Evolutionary conservation across 106 monocot genomes (phyloP).

Genomic region (Platanthera guangdongensis): DNA sequence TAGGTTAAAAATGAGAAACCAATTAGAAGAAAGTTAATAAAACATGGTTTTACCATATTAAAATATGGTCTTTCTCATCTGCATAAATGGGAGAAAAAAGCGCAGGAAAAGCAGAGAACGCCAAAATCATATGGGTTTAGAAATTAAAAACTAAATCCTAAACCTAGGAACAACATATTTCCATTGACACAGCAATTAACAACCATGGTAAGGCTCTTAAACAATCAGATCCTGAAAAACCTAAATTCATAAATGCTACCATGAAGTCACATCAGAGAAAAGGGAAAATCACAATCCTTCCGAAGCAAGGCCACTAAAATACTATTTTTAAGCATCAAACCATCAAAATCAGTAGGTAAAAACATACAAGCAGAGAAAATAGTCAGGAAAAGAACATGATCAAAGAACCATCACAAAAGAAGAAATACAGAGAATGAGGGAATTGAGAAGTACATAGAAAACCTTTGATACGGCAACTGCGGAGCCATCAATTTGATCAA

Average conservation of each 20-base stretch:
- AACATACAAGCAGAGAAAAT: background rate
- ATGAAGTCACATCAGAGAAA: background rate
- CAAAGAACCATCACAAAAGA: background rate
- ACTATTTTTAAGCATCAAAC: background rate
- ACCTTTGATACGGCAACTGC: background rate
- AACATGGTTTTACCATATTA: background rate
- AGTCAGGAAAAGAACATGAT: background rate
- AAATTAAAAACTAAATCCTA: background rate
- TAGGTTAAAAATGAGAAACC: background rate
- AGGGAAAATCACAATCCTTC: background rate
- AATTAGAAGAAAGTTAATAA: background rate
- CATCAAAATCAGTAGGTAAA: background rate
- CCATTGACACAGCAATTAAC: background rate
- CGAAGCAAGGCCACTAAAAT: background rate
- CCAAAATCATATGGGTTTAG: background rate
- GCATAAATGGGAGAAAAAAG: background rate
- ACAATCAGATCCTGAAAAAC: background rate
- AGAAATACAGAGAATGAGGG: background rate
- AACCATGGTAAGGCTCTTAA: background rate
- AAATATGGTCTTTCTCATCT: background rate
- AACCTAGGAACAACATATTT: background rate
- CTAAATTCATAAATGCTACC: background rate
- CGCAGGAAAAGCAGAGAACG: background rate
- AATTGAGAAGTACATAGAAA: background rate
- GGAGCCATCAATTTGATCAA: background rate